Percentiles rank a stretch among this genome's conserved stretches.
phyloP scores from a whole-genome alignment of 2,329 filamentous ascomycete genomes.

The Alternaria triticina region DNA sequence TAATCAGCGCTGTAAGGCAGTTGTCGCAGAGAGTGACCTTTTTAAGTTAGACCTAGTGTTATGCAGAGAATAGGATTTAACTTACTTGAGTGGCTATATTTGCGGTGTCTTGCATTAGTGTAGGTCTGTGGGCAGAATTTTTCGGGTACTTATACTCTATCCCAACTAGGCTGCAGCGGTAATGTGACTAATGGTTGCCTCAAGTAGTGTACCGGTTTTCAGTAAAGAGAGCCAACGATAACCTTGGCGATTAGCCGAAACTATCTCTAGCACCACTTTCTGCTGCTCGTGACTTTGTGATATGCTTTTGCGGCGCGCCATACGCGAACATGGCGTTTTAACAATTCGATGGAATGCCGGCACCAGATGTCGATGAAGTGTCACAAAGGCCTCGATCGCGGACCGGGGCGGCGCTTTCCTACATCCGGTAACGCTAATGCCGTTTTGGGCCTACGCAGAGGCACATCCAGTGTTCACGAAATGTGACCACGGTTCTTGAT shows the following conservation, averaged over 20 bases:
- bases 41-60: too few relatives aligned
- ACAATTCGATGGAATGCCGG: background rate
- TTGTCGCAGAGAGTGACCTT: too few relatives aligned
- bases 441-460: conserved; percentile 9
- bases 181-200: too few relatives aligned
- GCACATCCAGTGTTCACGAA: background rate
- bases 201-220: too few relatives aligned
- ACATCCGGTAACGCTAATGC: conserved; percentile 1
- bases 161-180: too few relatives aligned
- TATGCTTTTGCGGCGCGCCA: background rate
- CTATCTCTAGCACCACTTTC: background rate
- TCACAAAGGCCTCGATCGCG: background rate
- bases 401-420: background rate
- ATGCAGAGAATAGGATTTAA: too few relatives aligned
- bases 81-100: too few relatives aligned
- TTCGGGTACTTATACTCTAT: too few relatives aligned
- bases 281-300: background rate
- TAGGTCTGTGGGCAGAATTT: too few relatives aligned
- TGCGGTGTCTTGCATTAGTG: too few relatives aligned
- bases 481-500: background rate
- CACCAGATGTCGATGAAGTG: background rate
- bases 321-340: background rate
- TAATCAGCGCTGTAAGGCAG: too few relatives aligned
- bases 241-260: background rate
- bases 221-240: too few relatives aligned